Evolutionary conservation across 2,329 filamentous ascomycete species (phyloP).

Genomic region (Botrytis paeoniae): DNA sequence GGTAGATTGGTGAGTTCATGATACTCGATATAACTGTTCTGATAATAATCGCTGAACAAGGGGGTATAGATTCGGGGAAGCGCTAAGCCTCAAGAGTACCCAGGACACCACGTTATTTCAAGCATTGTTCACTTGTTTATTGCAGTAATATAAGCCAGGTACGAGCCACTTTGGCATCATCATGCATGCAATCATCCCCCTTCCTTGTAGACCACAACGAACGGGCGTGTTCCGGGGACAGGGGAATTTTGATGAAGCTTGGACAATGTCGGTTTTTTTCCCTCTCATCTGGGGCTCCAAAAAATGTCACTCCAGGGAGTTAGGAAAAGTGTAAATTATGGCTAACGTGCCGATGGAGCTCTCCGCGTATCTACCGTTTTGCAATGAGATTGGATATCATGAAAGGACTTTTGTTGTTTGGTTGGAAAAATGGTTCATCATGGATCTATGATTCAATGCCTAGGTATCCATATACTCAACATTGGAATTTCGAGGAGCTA

Average conservation of each 20-base stretch:
- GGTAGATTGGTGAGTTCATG: neutral
- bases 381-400: neutral
- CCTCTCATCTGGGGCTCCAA: slow-evolving; percentile 1
- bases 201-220: slow-evolving; percentile 4
- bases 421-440: neutral
- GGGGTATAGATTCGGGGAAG: slow-evolving; percentile 15
- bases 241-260: slow-evolving; percentile 23
- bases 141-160: slow-evolving; percentile 22
- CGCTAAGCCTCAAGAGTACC: slow-evolving; percentile 23
- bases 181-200: slow-evolving; percentile 27
- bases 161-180: slow-evolving; percentile 28
- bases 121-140: slow-evolving; percentile 20
- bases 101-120: slow-evolving; percentile 28
- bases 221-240: slow-evolving; percentile 14
- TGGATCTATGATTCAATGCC: neutral
- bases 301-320: neutral
- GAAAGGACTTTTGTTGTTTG: neutral
- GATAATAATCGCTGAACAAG: slow-evolving; percentile 12
- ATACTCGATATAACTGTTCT: neutral
- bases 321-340: neutral
- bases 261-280: slow-evolving; percentile 21
- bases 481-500: neutral
- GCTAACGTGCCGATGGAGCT: neutral
- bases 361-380: neutral
- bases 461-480: neutral